Conservation (phyloP, 768 basidiomycete species). For the Amanita brunnescens region DNA sequence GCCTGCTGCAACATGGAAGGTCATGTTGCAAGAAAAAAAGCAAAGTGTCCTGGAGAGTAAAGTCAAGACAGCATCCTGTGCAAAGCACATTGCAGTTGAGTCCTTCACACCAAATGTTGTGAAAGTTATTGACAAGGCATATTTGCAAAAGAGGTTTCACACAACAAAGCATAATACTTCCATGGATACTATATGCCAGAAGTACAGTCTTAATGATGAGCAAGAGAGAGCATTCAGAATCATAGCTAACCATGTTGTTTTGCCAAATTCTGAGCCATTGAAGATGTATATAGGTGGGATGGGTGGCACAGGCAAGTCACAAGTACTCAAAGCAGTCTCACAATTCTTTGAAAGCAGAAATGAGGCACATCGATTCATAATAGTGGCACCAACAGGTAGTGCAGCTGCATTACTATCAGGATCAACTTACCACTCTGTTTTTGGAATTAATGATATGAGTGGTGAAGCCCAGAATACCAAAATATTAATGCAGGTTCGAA, state of each 20-base stretch:
- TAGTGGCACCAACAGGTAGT: constrained; percentile 19
- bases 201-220: constrained; percentile 15
- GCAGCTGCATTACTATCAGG: constrained; percentile 19
- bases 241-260: constrained; percentile 15
- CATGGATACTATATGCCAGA: constrained; percentile 6
- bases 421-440: constrained; percentile 19
- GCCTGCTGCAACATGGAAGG: too few relatives aligned
- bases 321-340: constrained; percentile 13
- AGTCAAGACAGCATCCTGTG: not conserved
- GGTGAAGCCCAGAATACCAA: not conserved
- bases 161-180: not conserved
- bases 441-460: constrained; percentile 10
- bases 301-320: constrained; percentile 19
- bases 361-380: constrained; percentile 12
- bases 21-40: too few relatives aligned
- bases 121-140: not conserved
- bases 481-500: not conserved
- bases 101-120: not conserved
- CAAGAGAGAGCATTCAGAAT: constrained; percentile 18
- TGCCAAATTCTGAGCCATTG: constrained; percentile 3
- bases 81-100: not conserved
- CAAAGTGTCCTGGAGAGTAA: not conserved
- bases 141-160: not conserved
- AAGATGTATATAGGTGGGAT: constrained; percentile 21
- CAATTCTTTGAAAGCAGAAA: constrained; percentile 12